Evolutionary conservation across 352 stramenopile genomes (phyloP).

Genomic region (Globisporangium emineosum): DNA sequence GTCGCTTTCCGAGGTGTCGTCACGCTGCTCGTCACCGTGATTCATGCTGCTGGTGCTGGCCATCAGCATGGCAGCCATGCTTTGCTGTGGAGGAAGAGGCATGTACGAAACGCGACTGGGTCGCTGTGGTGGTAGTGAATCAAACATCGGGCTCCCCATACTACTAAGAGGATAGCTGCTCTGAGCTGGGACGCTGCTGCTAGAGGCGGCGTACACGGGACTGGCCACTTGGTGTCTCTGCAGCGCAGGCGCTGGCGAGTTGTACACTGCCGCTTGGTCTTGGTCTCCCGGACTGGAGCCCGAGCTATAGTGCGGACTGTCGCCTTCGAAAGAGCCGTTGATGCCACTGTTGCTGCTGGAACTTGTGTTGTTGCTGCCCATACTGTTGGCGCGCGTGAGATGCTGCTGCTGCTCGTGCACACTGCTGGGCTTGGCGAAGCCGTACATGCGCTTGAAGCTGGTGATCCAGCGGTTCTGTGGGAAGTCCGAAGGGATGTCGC

Average conservation of each 20-base stretch:
- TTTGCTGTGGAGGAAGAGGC: neutral
- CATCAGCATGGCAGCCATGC: neutral
- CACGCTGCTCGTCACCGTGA: slow-evolving; percentile 17
- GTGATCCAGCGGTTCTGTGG: slow-evolving; percentile 44
- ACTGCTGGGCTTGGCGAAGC: slow-evolving; percentile 19
- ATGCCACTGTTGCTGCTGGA: neutral
- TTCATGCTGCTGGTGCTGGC: slow-evolving; percentile 16
- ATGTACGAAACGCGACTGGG: neutral
- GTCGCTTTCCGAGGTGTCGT: slow-evolving; percentile 30
- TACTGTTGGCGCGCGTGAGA: slow-evolving; percentile 5
- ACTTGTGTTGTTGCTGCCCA: slow-evolving; percentile 10
- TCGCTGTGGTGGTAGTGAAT: neutral
- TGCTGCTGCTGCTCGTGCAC: neutral
- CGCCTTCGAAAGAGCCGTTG: neutral
- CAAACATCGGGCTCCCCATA: neutral
- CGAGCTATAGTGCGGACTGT: slow-evolving; percentile 1
- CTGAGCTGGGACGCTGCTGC: neutral
- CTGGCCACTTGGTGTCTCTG: neutral
- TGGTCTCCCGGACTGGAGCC: neutral
- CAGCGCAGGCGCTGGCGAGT: neutral
- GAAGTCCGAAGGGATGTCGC: slow-evolving; percentile 42
- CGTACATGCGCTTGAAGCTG: slow-evolving; percentile 55
- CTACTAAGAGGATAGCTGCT: neutral
- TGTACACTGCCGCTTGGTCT: neutral
- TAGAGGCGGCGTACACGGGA: neutral